Conservation (phyloP, 352 stramenopile genomes). For the Globisporangium uncinulatum region DNA sequence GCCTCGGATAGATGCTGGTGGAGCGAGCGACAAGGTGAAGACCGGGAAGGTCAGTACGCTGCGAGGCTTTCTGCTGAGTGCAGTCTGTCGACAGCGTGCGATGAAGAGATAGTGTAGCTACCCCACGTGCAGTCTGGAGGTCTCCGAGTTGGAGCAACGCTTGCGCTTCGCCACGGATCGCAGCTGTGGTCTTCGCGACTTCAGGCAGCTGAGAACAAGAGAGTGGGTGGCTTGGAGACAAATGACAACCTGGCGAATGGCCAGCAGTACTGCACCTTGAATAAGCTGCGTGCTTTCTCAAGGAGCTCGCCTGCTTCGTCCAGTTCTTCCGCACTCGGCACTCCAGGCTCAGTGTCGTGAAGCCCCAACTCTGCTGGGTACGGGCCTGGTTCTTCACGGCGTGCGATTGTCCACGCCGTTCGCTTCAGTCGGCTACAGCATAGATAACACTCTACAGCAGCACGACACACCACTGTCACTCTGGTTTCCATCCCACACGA, state of each 20-base stretch:
- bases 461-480: neutral
- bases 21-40: neutral
- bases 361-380: neutral
- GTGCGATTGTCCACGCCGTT: slow-evolving; percentile 18
- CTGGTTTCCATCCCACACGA: neutral
- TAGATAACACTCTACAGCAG: slow-evolving; percentile 20
- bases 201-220: slow-evolving; percentile 21
- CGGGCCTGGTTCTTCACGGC: slow-evolving; percentile 3
- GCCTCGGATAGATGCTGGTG: slow-evolving; percentile 26
- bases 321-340: neutral
- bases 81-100: neutral
- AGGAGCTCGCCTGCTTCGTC: slow-evolving; percentile 6
- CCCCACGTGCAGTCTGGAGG: slow-evolving; percentile 21
- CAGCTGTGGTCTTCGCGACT: slow-evolving; percentile 19
- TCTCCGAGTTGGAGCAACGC: slow-evolving; percentile 47
- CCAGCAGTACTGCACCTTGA: slow-evolving; percentile 19
- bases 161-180: slow-evolving; percentile 31
- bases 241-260: too few species aligned
- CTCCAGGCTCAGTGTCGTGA: neutral
- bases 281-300: slow-evolving; percentile 23
- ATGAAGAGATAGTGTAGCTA: slow-evolving; percentile 8
- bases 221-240: neutral
- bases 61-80: too few species aligned
- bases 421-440: slow-evolving; percentile 25
- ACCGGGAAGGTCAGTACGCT: neutral